Base-by-base conservation (phyloP, 495 filamentous ascomycete genomes). In the Aspergillus carlsbadensis region DNA sequence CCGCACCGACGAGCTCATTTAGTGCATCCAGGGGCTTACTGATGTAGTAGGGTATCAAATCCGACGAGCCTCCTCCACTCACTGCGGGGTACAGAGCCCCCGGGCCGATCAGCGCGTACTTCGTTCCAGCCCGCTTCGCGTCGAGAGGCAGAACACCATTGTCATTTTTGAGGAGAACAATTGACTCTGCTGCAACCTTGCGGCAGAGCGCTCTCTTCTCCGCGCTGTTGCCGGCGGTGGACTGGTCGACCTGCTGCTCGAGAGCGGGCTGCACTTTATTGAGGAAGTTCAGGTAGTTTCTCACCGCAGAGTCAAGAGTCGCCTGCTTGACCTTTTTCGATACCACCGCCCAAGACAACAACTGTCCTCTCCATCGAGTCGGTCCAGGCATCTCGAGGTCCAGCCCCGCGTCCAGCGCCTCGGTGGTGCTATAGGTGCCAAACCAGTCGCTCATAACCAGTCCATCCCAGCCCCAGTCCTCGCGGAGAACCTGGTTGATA, bases 371-470 rank as follows among this genome's bases (percentile, higher is more conserved):
- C 26, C 17, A 13, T 15, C 17, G 5, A 4, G 22, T 22, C 8
- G 43, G 43, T 11, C 43, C 43, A 2, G 43, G 43, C 43, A 46
- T 46, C 8, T 46, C 43, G 1, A 46, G 43, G 43, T 46, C 43
- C 3, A 46, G 43, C 3, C 43, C 22, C 5, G 10, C 20, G 24
- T 46, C 15, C 5, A 29, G 13, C 4, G 43, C 26, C 10, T 13
- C 8, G 22, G n/a, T 8, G 1, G 22, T 31, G 1, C 22, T 14
- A 31, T 14, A 29, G 5, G 22, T 29, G 21, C 21, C 43, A 3
- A 10, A 21, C 44, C 44, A 47, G 26, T 47, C 44, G 18, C 44
- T 47, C 44, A 47, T 47, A 1, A 34, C 5, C 0, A 47, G 3
- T 5, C 44, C 26, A 1, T 47, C 10, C 44, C 44, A 47, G 0